These are phyloP conservation scores for Chaetomiaceae sp. DNA, from an alignment of 2,329 filamentous ascomycete species.

Conservation along the genomic window DNA sequence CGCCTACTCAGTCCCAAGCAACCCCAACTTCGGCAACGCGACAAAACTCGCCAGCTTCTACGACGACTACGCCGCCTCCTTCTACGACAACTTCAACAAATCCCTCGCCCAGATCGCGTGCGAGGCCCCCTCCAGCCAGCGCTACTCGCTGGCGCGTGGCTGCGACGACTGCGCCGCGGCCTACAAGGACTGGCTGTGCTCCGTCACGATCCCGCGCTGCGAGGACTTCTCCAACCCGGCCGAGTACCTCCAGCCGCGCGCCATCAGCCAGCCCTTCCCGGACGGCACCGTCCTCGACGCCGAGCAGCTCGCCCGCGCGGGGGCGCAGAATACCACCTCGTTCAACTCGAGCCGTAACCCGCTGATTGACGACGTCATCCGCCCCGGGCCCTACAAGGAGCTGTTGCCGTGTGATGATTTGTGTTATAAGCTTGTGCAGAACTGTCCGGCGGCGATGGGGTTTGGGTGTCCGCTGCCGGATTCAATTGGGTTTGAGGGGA, in stretches of 20 bases:
- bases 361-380: constrained; percentile 65
- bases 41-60: constrained; percentile 65
- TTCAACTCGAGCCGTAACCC: constrained; percentile 61
- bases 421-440: constrained; percentile 80
- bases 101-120: constrained; percentile 82
- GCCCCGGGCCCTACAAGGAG: constrained; percentile 90
- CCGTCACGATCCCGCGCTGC: constrained; percentile 87
- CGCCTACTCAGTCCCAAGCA: constrained; percentile 86
- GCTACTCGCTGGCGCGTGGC: constrained; percentile 73
- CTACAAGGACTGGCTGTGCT: constrained; percentile 95
- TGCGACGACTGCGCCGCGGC: constrained; percentile 73
- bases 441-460: constrained; percentile 69
- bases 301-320: constrained; percentile 26
- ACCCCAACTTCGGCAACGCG: constrained; percentile 55
- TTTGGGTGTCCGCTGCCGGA: constrained; percentile 66
- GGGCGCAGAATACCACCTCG: constrained; percentile 32
- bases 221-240: constrained; percentile 64
- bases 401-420: constrained; percentile 82
- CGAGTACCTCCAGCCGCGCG: constrained; percentile 59
- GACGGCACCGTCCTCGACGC: constrained; percentile 56
- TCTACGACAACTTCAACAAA: constrained; percentile 75
- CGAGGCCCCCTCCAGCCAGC: constrained; percentile 65
- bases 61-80: constrained; percentile 64
- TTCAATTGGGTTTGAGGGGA: constrained; percentile 39
- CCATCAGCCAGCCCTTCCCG: constrained; percentile 64